Conservation (phyloP, 441 rosid genomes). For the Pelargonium fulgidum region DNA sequence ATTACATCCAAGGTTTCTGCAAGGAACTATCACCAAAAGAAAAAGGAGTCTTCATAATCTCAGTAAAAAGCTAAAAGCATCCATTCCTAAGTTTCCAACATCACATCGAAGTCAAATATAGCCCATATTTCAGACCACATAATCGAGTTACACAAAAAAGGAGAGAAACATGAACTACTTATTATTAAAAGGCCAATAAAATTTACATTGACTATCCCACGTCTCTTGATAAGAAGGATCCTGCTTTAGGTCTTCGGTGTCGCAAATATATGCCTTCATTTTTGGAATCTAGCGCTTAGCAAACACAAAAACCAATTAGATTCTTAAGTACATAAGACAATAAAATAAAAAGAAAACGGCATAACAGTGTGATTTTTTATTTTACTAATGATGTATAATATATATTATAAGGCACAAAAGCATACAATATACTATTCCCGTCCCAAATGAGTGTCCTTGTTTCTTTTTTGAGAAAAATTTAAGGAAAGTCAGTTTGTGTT, state of each 20-base stretch:
- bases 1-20: conserved; percentile 96
- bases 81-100: not conserved
- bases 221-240: conserved; percentile 91
- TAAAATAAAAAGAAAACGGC: conserved; percentile 1
- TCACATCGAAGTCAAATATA: not conserved
- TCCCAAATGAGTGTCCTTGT: no score
- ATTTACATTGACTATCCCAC: conserved; percentile 92
- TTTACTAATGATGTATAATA: conserved; percentile 1
- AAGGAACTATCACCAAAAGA: conserved; percentile 62
- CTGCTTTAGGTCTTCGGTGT: conserved; percentile 93
- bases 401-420: not conserved
- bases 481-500: no score
- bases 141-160: conserved; percentile 11
- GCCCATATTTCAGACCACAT: conserved; percentile 1
- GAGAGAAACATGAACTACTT: not conserved
- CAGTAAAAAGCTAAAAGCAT: not conserved
- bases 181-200: conserved; percentile 16
- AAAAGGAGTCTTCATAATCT: not conserved
- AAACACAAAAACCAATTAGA: conserved; percentile 53
- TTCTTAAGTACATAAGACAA: conserved; percentile 19
- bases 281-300: conserved; percentile 99
- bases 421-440: not conserved
- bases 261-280: conserved; percentile 98
- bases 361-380: not conserved
- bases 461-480: no score